Conservation (phyloP, 257 asterid genomes). For the Handroanthus guayacan region DNA sequence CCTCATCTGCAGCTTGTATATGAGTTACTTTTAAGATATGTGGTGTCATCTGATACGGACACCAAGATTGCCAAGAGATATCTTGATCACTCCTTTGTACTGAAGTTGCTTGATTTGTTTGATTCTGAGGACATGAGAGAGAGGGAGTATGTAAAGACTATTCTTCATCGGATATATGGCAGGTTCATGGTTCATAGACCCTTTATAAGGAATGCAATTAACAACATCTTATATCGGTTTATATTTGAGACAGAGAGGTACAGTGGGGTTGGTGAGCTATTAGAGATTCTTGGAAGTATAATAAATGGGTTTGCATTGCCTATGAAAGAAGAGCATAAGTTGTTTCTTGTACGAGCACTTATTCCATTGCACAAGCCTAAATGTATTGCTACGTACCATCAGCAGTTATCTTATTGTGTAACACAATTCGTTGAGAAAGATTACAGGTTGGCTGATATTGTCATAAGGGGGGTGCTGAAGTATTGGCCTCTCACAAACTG, state of each 20-base stretch:
- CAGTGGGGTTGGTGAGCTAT: conserved; percentile 73
- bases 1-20: conserved; percentile 88
- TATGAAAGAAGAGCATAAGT: conserved; percentile 95
- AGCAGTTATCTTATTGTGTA: conserved; percentile 78
- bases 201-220: conserved; percentile 75
- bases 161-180: conserved; percentile 86
- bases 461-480: conserved; percentile 77
- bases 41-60: conserved; percentile 72
- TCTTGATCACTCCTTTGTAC: conserved; percentile 79
- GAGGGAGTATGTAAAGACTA: conserved; percentile 90
- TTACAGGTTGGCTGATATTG: conserved; percentile 79
- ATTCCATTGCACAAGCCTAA: conserved; percentile 91
- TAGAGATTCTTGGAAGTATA: conserved; percentile 88
- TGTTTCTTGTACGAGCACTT: conserved; percentile 84
- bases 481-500: conserved; percentile 92
- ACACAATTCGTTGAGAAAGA: conserved; percentile 88
- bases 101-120: conserved; percentile 71
- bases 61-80: conserved; percentile 76
- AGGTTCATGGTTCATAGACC: conserved; percentile 95
- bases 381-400: conserved; percentile 69
- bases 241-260: conserved; percentile 87
- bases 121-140: conserved; percentile 91
- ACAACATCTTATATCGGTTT: conserved; percentile 72
- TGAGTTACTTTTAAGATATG: conserved; percentile 75
- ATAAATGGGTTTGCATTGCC: conserved; percentile 90